A percentile compares a stretch with the other conserved stretches of the same genome.
phyloP scores from a whole-genome alignment of 495 filamentous ascomycete species.

The Xylaria cubensis region DNA sequence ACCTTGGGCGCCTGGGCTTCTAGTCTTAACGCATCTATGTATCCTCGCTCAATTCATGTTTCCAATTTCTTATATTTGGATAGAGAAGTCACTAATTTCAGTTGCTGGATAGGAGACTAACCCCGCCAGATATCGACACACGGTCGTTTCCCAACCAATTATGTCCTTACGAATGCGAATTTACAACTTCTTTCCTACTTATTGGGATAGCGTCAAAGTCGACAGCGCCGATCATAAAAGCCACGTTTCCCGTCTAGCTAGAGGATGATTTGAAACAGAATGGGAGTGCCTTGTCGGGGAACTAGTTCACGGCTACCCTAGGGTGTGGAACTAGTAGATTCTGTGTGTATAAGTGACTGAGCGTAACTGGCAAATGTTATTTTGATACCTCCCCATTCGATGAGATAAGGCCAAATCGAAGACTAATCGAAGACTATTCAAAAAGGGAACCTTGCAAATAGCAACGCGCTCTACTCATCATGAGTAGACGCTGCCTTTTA shows the following conservation, averaged over 20 bases:
- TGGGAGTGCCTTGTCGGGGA: too few relatives aligned
- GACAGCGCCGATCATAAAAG: constrained; percentile 24
- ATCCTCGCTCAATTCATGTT: neutral
- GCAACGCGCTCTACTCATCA: too few relatives aligned
- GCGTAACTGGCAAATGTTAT: too few relatives aligned
- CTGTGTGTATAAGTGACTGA: too few relatives aligned
- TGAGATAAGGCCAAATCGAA: too few relatives aligned
- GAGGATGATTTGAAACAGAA: neutral
- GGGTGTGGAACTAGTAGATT: too few relatives aligned
- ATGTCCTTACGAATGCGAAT: constrained; percentile 46
- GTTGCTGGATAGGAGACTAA: neutral
- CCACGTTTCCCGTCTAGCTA: neutral
- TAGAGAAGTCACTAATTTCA: neutral
- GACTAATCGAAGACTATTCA: too few relatives aligned
- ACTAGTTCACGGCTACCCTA: too few relatives aligned
- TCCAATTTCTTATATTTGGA: neutral
- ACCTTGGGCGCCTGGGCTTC: neutral
- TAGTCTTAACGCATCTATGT: neutral
- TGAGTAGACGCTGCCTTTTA: too few relatives aligned
- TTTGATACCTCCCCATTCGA: too few relatives aligned
- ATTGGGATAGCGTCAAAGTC: constrained; percentile 42
- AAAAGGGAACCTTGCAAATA: too few relatives aligned
- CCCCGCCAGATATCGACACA: constrained; percentile 31
- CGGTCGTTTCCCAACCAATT: constrained; percentile 38
- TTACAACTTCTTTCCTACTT: constrained; percentile 40